A percentile compares a stretch with the other conserved stretches of the same genome.
phyloP scores from a whole-genome alignment of 495 filamentous ascomycete genomes.

The Pseudomonodictys pantanalensis region DNA sequence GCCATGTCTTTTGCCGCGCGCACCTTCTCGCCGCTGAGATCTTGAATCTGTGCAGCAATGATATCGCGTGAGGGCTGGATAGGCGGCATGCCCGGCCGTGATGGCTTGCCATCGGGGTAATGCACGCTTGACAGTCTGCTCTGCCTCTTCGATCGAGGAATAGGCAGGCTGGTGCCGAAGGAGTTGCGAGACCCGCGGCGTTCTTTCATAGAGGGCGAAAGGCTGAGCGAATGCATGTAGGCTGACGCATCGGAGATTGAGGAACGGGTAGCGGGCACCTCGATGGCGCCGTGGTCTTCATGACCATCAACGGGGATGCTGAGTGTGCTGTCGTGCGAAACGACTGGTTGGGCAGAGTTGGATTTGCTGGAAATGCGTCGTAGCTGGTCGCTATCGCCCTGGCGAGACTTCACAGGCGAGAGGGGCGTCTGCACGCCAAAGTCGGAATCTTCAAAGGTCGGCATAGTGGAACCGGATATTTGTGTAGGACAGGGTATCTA shows the following conservation, averaged over 20 bases:
- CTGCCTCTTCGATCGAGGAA: slow-evolving; percentile 67
- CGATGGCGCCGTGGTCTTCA: slow-evolving; percentile 52
- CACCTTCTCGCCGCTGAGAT: slow-evolving; percentile 67
- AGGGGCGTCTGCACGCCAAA: slow-evolving; percentile 44
- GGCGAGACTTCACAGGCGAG: slow-evolving; percentile 39
- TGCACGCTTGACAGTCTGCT: slow-evolving; percentile 61
- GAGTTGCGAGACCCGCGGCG: slow-evolving; percentile 73
- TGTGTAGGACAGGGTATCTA: background rate
- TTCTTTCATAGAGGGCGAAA: slow-evolving; percentile 63
- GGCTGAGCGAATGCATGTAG: slow-evolving; percentile 72
- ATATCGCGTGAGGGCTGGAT: slow-evolving; percentile 62
- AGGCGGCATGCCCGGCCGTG: slow-evolving; percentile 48
- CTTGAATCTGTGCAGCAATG: slow-evolving; percentile 69
- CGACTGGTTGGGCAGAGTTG: background rate
- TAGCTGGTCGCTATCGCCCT: slow-evolving; percentile 32
- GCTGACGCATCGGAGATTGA: slow-evolving; percentile 65
- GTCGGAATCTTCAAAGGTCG: slow-evolving; percentile 60
- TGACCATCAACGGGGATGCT: slow-evolving; percentile 50
- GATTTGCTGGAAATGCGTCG: slow-evolving; percentile 29
- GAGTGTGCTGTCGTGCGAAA: slow-evolving; percentile 40
- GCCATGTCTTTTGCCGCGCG: slow-evolving; percentile 63
- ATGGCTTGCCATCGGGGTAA: slow-evolving; percentile 41
- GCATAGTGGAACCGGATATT: slow-evolving; percentile 49
- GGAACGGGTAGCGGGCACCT: slow-evolving; percentile 68
- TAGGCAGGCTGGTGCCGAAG: slow-evolving; percentile 73